Evolutionary conservation across 2,329 filamentous ascomycete species (phyloP).

Genomic region (Periconia sp.): DNA sequence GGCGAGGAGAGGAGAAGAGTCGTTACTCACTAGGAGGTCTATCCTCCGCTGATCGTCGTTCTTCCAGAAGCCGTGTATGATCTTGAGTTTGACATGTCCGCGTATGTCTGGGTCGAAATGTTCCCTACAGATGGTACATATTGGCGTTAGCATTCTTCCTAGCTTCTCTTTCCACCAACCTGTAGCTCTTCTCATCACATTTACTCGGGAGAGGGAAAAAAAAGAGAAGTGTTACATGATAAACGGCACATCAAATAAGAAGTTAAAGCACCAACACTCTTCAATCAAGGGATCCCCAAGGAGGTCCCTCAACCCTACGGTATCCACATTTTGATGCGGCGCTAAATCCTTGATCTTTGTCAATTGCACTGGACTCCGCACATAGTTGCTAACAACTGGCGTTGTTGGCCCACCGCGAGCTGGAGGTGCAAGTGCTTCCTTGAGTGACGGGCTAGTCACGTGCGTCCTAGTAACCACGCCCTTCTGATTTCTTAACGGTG

Average conservation of each 20-base stretch:
- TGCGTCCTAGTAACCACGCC: conserved; percentile 2
- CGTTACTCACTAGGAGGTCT: conserved; percentile 56
- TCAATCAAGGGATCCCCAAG: conserved; percentile 74
- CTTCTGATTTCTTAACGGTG: conserved; percentile 22
- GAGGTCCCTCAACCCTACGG: conserved; percentile 67
- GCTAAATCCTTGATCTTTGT: conserved; percentile 69
- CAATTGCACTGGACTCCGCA: conserved; percentile 70
- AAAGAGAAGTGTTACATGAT: conserved; percentile 51
- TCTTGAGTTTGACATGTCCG: conserved; percentile 55
- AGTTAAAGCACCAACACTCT: conserved; percentile 73
- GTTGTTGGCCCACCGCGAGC: no score
- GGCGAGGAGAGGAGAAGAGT: neutral
- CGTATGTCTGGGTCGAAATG: conserved; percentile 61
- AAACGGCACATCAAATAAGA: conserved; percentile 64
- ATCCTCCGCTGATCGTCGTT: conserved; percentile 63
- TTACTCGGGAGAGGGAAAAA: no score
- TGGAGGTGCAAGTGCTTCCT: no score
- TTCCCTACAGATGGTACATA: conserved; percentile 21
- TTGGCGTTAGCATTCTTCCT: conserved; percentile 26
- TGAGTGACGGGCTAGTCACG: conserved; percentile 14
- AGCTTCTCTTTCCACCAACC: neutral
- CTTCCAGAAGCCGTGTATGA: conserved; percentile 69
- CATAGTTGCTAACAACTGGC: no score
- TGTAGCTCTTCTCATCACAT: no score
- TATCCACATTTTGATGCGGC: conserved; percentile 62